These are phyloP conservation scores for Crassisporium funariophilum DNA, from an alignment of 768 basidiomycete species.

Conservation along the genomic window DNA sequence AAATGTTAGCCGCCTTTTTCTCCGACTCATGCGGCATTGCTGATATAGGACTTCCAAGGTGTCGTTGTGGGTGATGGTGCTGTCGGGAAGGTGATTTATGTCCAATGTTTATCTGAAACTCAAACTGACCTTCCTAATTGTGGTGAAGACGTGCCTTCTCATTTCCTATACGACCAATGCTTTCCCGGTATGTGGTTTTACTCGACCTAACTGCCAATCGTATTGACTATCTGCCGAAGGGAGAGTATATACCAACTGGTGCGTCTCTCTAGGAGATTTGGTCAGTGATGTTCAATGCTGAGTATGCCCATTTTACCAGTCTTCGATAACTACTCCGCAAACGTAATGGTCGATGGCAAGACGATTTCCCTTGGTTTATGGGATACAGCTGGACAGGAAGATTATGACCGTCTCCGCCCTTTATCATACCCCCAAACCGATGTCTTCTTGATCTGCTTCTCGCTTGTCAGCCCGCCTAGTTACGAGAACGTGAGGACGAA, in stretches of 20 bases:
- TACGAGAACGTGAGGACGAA: slow-evolving; percentile 99
- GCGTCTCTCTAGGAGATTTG: slow-evolving; percentile 20
- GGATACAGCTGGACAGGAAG: slow-evolving; percentile 99
- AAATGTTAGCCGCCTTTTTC: slow-evolving; percentile 63
- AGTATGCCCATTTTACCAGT: slow-evolving; percentile 48
- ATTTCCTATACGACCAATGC: slow-evolving; percentile 99
- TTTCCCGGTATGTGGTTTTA: slow-evolving; percentile 71
- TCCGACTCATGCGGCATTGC: slow-evolving; percentile 22
- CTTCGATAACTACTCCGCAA: slow-evolving; percentile 98
- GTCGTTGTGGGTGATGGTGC: slow-evolving; percentile 99
- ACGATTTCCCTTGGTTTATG: slow-evolving; percentile 97
- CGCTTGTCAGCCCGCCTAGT: slow-evolving; percentile 94
- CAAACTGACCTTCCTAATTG: slow-evolving; percentile 23
- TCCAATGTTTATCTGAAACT: slow-evolving; percentile 4
- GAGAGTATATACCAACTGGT: slow-evolving; percentile 97
- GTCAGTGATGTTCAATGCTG: background rate
- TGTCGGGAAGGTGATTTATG: slow-evolving; percentile 83
- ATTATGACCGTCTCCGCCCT: slow-evolving; percentile 97
- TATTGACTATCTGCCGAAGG: slow-evolving; percentile 47
- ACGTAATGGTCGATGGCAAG: slow-evolving; percentile 99
- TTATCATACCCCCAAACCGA: slow-evolving; percentile 99
- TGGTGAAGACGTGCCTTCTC: slow-evolving; percentile 99
- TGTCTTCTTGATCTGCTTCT: slow-evolving; percentile 99
- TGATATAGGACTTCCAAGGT: slow-evolving; percentile 55
- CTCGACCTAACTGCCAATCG: slow-evolving; percentile 8